Evolutionary conservation across 345 rosid species (phyloP).

Genomic region (Excoecaria cochinchinensis): DNA sequence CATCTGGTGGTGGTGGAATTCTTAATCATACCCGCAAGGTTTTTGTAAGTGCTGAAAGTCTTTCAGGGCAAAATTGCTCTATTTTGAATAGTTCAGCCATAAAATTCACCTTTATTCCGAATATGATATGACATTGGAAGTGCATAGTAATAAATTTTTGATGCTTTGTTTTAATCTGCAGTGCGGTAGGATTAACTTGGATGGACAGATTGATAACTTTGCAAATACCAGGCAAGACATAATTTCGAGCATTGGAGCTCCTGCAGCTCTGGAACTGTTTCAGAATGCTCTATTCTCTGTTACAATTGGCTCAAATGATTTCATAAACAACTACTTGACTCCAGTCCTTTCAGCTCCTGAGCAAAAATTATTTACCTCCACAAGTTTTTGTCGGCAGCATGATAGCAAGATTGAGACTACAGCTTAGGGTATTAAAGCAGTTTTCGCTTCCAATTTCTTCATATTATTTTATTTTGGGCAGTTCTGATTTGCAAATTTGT

Average conservation of each 20-base stretch:
- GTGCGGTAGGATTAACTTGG: conserved; percentile 69
- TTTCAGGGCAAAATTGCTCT: not conserved
- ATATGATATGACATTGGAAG: too few relatives aligned
- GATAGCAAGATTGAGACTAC: conserved; percentile 54
- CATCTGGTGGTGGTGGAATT: conserved; percentile 82
- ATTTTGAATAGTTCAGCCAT: too few relatives aligned
- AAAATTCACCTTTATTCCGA: too few relatives aligned
- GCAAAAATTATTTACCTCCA: conserved; percentile 48
- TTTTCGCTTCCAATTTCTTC: not conserved
- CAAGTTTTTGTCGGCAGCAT: conserved; percentile 45
- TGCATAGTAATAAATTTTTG: too few relatives aligned
- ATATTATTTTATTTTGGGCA: not conserved
- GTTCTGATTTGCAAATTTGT: not conserved
- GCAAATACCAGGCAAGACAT: conserved; percentile 51
- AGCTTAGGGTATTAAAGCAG: conserved; percentile 46
- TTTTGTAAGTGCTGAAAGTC: conserved; percentile 47
- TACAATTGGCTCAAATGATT: conserved; percentile 73
- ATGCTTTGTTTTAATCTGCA: conserved; percentile 11
- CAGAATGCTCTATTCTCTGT: conserved; percentile 47
- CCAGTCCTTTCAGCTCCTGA: conserved; percentile 50
- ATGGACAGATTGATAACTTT: conserved; percentile 56
- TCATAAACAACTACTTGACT: conserved; percentile 64
- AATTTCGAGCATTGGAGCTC: conserved; percentile 36
- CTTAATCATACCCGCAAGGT: conserved; percentile 64
- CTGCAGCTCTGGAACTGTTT: conserved; percentile 41